Evolutionary conservation across 345 rosid genomes (phyloP).

Genomic region (Gynandropsis gynandra): DNA sequence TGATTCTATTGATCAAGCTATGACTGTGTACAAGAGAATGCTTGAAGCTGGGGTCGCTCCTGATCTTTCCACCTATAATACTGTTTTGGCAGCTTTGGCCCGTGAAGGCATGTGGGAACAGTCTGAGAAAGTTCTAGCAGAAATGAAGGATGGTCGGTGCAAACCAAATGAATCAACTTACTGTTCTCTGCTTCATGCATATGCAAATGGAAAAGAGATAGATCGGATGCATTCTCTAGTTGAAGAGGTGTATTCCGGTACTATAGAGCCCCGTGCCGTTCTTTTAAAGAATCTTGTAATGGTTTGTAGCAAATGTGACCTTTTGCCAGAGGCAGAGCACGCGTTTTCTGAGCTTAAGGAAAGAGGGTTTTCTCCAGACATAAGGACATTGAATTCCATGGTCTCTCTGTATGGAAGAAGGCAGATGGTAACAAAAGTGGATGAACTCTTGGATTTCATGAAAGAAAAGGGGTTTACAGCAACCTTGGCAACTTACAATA

Average conservation of each 20-base stretch:
- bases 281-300: conserved; percentile 83
- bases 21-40: conserved; percentile 76
- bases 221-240: conserved; percentile 69
- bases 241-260: conserved; percentile 75
- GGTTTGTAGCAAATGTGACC: conserved; percentile 81
- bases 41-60: conserved; percentile 79
- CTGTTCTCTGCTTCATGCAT: conserved; percentile 84
- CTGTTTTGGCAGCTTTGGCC: conserved; percentile 88
- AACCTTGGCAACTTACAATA: conserved; percentile 76
- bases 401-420: conserved; percentile 82
- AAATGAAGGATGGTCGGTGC: conserved; percentile 72
- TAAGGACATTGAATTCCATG: conserved; percentile 83
- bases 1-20: conserved; percentile 81
- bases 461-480: conserved; percentile 68
- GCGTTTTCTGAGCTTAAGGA: conserved; percentile 67
- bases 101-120: conserved; percentile 97
- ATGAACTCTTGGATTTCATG: conserved; percentile 74
- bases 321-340: conserved; percentile 59
- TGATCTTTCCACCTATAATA: conserved; percentile 85
- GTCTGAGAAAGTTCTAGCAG: conserved; percentile 72
- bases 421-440: conserved; percentile 62
- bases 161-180: conserved; percentile 83
- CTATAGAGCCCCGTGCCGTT: conserved; percentile 59
- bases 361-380: conserved; percentile 64
- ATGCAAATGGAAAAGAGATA: conserved; percentile 78